These are phyloP conservation scores for Musa acuminata DNA, from an alignment of 176 grass and related monocot genomes.

Conservation along the genomic window DNA sequence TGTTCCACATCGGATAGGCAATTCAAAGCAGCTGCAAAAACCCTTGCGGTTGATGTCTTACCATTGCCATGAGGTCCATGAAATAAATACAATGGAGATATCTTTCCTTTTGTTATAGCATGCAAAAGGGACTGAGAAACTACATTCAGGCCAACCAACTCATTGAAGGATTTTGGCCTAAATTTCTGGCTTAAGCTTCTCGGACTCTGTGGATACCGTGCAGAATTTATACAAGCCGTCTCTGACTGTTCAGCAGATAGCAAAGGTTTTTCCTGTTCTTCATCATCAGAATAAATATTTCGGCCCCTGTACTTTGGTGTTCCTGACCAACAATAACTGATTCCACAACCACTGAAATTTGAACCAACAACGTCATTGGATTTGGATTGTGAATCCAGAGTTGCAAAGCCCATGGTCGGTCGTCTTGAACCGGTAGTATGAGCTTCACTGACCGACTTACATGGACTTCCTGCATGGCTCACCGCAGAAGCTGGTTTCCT, in stretches of 20 bases:
- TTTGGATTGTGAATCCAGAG: conserved; percentile 53
- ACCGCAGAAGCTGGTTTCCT: conserved; percentile 47
- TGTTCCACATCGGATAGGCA: conserved; percentile 78
- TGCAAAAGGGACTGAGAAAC: conserved; percentile 82
- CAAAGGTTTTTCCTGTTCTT: conserved; percentile 73
- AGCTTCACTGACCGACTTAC: conserved; percentile 60
- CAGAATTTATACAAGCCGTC: conserved; percentile 33
- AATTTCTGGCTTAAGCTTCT: conserved; percentile 96
- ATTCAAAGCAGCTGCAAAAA: conserved; percentile 91
- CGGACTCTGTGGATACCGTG: conserved; percentile 52
- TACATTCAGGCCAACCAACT: conserved; percentile 76
- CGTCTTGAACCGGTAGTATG: conserved; percentile 44
- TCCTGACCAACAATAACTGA: conserved; percentile 97
- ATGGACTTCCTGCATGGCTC: conserved; percentile 63
- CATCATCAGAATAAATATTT: conserved; percentile 79
- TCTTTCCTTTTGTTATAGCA: conserved; percentile 77
- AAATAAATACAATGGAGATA: conserved; percentile 89
- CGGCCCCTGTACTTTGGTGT: conserved; percentile 56
- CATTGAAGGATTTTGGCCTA: conserved; percentile 76
- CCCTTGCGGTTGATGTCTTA: conserved; percentile 72
- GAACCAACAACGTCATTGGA: conserved; percentile 78
- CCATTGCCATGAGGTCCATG: conserved; percentile 86
- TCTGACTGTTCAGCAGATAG: conserved; percentile 59
- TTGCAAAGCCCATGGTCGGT: conserved; percentile 28
- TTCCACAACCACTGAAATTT: conserved; percentile 92